Evolutionary conservation across 2,329 filamentous ascomycete genomes (phyloP).

Genomic region (Pseudogymnoascus sp.): DNA sequence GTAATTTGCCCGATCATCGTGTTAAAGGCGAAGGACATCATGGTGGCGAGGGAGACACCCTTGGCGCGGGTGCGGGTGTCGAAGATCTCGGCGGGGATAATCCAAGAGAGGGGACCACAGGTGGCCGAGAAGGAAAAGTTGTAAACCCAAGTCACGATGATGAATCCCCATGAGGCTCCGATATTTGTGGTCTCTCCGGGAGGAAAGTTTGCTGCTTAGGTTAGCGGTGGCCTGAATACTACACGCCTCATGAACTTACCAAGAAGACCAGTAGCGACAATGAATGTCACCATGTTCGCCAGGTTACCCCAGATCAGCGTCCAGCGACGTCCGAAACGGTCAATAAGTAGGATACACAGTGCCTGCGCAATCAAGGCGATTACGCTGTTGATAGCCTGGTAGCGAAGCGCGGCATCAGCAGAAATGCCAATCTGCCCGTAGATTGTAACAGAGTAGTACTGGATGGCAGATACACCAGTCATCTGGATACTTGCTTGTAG

Average conservation of each 20-base stretch:
- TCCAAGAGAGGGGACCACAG: constrained; percentile 58
- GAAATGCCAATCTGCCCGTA: constrained; percentile 52
- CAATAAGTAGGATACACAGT: constrained; percentile 54
- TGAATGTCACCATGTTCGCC: constrained; percentile 62
- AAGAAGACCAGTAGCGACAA: constrained; percentile 51
- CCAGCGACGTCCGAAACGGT: constrained; percentile 62
- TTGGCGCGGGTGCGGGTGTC: constrained; percentile 68
- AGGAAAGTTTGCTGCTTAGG: constrained; percentile 43
- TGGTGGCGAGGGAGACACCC: constrained; percentile 66
- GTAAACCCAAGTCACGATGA: constrained; percentile 69
- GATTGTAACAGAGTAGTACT: constrained; percentile 52
- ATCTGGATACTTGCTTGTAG: constrained; percentile 58
- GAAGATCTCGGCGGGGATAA: constrained; percentile 64
- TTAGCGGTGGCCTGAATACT: not conserved
- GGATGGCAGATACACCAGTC: constrained; percentile 57
- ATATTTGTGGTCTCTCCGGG: constrained; percentile 42
- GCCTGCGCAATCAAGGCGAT: constrained; percentile 53
- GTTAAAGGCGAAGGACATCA: constrained; percentile 67
- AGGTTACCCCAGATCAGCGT: constrained; percentile 65
- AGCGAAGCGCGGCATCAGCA: constrained; percentile 48
- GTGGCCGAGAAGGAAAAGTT: constrained; percentile 68
- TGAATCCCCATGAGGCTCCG: constrained; percentile 63
- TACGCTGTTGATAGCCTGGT: constrained; percentile 57
- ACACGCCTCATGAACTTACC: constrained; percentile 18
- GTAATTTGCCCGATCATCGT: constrained; percentile 67